These are phyloP conservation scores for Thraustochytrium sp. DNA, from an alignment of 352 stramenopile species.

Conservation along the genomic window DNA sequence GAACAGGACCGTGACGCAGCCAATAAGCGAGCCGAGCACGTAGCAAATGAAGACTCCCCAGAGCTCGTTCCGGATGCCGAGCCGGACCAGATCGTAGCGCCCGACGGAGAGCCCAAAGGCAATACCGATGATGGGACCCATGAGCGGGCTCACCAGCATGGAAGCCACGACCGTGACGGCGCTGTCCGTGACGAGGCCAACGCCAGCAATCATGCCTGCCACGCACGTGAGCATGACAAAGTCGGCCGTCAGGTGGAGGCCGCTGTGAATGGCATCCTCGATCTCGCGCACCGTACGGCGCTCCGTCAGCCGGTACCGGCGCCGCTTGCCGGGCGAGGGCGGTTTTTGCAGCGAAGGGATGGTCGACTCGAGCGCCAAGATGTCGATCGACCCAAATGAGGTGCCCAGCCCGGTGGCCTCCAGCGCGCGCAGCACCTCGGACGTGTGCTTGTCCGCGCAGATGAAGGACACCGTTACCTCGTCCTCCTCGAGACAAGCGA, in stretches of 20 bases:
- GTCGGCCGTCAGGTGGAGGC: constrained; percentile 54
- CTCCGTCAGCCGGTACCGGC: background rate
- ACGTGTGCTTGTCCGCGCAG: constrained; percentile 20
- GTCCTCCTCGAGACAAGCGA: background rate
- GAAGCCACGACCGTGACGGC: constrained; percentile 57
- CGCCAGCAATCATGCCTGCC: constrained; percentile 57
- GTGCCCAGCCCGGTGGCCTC: background rate
- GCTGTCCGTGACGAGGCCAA: constrained; percentile 58
- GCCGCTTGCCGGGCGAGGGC: background rate
- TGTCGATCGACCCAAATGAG: background rate
- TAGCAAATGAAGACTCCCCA: constrained; percentile 31
- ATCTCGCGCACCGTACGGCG: constrained; percentile 22
- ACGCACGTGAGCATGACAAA: constrained; percentile 57
- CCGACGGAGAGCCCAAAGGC: constrained; percentile 52
- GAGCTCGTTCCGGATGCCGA: constrained; percentile 46
- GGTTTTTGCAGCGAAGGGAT: background rate
- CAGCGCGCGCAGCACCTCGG: background rate
- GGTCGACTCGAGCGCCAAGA: constrained; percentile 6
- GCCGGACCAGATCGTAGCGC: constrained; percentile 13
- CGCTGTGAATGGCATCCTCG: constrained; percentile 35
- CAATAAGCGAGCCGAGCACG: background rate
- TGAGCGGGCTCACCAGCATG: constrained; percentile 58
- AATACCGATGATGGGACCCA: constrained; percentile 59
- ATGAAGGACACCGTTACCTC: background rate
- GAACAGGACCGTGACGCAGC: background rate